These are phyloP conservation scores for Pestalotiopsis sp. DNA, from an alignment of 2,329 filamentous ascomycete species.

Conservation along the genomic window DNA sequence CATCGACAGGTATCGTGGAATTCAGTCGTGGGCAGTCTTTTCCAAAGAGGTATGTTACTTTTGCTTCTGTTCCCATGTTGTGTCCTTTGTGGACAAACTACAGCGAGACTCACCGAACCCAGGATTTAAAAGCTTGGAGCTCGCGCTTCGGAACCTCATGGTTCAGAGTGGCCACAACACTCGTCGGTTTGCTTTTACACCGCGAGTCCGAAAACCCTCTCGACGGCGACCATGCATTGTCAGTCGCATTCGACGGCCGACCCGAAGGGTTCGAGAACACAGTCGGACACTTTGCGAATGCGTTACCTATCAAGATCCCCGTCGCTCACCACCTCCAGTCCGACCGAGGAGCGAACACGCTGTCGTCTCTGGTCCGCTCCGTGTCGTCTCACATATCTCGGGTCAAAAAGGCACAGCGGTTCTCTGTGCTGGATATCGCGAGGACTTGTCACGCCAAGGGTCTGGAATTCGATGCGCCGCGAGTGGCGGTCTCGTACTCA, in stretches of 20 bases:
- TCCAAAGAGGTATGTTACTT: not conserved
- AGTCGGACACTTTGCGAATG: not conserved
- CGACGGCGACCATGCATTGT: not conserved
- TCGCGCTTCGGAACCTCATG: not conserved
- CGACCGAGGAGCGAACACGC: not conserved
- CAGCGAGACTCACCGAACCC: not conserved
- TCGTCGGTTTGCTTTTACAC: not conserved
- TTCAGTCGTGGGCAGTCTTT: not conserved
- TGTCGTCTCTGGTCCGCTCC: not conserved
- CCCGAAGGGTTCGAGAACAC: not conserved
- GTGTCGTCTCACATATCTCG: not conserved
- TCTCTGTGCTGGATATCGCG: not conserved
- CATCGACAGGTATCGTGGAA: not conserved
- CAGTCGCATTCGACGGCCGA: not conserved
- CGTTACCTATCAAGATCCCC: not conserved
- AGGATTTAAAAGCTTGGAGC: not conserved
- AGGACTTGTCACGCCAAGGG: not conserved
- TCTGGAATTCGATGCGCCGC: not conserved
- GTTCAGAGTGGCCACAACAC: not conserved
- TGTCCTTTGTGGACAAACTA: not conserved
- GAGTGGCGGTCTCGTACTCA: not conserved
- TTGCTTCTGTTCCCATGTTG: not conserved
- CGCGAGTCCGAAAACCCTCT: not conserved
- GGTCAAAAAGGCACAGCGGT: not conserved
- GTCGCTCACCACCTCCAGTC: not conserved